These are phyloP conservation scores for Pleurotus djamor DNA, from an alignment of 768 basidiomycete species.

Conservation along the genomic window DNA sequence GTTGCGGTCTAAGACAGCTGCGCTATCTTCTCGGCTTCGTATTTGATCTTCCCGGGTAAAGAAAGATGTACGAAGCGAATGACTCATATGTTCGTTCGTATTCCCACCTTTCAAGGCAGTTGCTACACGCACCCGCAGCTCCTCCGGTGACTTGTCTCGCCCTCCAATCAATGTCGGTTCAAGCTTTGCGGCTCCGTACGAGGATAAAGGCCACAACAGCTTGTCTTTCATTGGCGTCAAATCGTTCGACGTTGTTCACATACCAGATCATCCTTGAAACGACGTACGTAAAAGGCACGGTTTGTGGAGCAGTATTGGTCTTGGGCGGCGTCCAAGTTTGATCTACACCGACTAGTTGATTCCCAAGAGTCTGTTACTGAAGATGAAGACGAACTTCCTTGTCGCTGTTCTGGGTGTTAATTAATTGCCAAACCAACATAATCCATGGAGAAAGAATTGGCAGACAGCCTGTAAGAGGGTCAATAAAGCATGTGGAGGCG, in stretches of 20 bases:
- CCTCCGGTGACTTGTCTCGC: conserved; percentile 76
- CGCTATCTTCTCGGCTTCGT: conserved; percentile 54
- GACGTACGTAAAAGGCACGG: conserved; percentile 36
- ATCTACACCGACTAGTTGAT: conserved; percentile 18
- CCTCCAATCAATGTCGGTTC: conserved; percentile 66
- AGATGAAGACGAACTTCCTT: neutral
- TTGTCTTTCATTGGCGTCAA: conserved; percentile 59
- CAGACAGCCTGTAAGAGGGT: neutral
- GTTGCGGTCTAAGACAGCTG: too few species aligned
- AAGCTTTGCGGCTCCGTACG: conserved; percentile 74
- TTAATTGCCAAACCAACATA: conserved; percentile 3
- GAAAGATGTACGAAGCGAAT: neutral
- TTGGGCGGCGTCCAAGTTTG: conserved; percentile 35
- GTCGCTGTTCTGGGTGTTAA: conserved; percentile 1
- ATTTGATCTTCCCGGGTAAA: conserved; percentile 36
- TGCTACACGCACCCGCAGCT: conserved; percentile 67
- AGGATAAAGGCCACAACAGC: conserved; percentile 78
- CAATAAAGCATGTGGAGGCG: neutral
- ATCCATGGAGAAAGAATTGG: conserved; percentile 9
- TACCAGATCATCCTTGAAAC: conserved; percentile 29
- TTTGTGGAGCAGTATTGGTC: conserved; percentile 11
- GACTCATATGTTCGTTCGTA: conserved; percentile 68
- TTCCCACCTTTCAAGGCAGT: conserved; percentile 53
- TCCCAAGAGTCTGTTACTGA: too few species aligned
- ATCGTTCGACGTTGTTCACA: conserved; percentile 61